Evolutionary conservation across 192 early-diverging fungal genomes (phyloP), one percentile per base, ranked within the genome.

Genomic region (Nowakowskiella sp.): DNA sequence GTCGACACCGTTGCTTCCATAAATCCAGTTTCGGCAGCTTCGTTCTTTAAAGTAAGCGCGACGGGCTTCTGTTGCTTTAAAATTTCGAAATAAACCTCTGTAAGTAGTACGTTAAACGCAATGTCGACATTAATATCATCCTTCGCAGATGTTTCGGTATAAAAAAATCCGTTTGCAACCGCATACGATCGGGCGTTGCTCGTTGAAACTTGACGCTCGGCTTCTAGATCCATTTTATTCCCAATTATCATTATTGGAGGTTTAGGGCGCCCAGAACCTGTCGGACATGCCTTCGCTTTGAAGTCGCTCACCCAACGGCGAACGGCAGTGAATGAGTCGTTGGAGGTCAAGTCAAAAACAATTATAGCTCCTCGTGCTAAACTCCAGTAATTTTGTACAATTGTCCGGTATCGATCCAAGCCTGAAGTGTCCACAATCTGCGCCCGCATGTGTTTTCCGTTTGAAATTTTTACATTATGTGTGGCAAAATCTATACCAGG

Each of bases 101-200:
- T 59, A 19, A 67, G 29, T 22, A 67, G 56, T 26, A 67, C 49
- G 27, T 39, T 65, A 34, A 67, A 67, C 3, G 65, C 65, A 3
- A 67, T 53, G 5, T 57, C 65, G n/a, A 67, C 47, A 51, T 67
- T 67, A 13, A 19, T 13, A 45, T 61, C 44, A 13, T 58, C 55
- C 6, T 30, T 3, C 3, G 64, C 65, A 9, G 47, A 52, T n/a
- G 52, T 55, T 29, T 67, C 65, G 55, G 59, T 67, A 47, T 65
- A 67, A 26, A 67, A 39, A 47, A 67, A 67, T 5, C 56, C 63
- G 10, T 67, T 47, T 32, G 48, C 62, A 19, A 65, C 29, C 3
- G 65, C 65, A 47, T 67, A 67, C 28, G 65, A 54, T 34, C 59
- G 51, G 4, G 53, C 65, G n/a, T 67, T 62, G 2, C 25, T 31